A percentile compares a stretch with the other conserved stretches of the same genome.
phyloP scores from a whole-genome alignment of 257 asterid genomes.

The Cordia subcordata region DNA sequence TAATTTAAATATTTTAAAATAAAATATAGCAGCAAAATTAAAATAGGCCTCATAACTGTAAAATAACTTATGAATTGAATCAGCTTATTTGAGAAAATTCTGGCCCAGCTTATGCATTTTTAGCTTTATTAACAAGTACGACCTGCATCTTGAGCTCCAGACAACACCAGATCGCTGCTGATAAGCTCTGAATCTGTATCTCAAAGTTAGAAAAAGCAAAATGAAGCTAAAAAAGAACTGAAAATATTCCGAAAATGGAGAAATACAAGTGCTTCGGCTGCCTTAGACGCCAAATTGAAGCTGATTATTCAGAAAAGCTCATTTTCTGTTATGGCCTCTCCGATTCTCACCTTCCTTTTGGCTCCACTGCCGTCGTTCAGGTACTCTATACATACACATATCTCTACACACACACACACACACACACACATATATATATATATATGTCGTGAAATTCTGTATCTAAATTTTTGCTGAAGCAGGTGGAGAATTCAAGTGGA shows the following conservation, averaged over 20 bases:
- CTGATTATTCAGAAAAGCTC: slow-evolving; percentile 55
- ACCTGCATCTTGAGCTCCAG: background rate
- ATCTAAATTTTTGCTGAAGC: slow-evolving; percentile 22
- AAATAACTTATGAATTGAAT: too few relatives aligned
- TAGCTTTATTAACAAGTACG: background rate
- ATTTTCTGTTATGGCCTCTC: slow-evolving; percentile 57
- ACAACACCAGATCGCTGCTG: background rate
- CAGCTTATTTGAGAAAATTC: too few relatives aligned
- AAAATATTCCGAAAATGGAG: slow-evolving; percentile 20
- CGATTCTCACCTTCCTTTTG: slow-evolving; percentile 68
- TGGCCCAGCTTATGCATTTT: too few relatives aligned
- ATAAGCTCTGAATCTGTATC: background rate
- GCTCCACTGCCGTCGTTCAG: slow-evolving; percentile 70
- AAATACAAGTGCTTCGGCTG: slow-evolving; percentile 65
- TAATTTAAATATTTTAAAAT: too few relatives aligned
- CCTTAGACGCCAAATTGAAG: slow-evolving; percentile 60
- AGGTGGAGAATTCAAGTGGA: slow-evolving; percentile 43
- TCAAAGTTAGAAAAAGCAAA: background rate
- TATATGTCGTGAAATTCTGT: background rate
- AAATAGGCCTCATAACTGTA: too few relatives aligned
- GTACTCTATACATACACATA: slow-evolving; percentile 24
- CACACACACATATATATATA: background rate
- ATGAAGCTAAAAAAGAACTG: background rate
- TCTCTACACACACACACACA: too few relatives aligned
- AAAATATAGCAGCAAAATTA: too few relatives aligned